phyloP scores from a whole-genome alignment of 1,284 basidiomycete species.

The Phellopilus nigrolimitatus region DNA sequence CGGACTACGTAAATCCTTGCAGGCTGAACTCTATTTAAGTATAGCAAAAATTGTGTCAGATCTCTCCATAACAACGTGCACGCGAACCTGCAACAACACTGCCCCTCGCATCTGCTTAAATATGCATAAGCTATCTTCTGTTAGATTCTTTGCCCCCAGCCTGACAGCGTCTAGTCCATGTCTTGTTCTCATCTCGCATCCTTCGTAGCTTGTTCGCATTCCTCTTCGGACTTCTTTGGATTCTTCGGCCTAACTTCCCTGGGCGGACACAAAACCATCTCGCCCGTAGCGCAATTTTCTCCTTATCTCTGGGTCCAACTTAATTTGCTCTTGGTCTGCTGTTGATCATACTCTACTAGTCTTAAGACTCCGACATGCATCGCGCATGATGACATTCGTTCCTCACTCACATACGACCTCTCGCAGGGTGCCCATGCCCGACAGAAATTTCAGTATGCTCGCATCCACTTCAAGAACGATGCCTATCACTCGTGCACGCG shows the following conservation, averaged over 20 bases:
- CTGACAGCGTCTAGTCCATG: neutral
- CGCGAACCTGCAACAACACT: neutral
- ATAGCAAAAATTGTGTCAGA: no score
- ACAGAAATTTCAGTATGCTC: neutral
- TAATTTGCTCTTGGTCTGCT: neutral
- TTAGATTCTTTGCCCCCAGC: neutral
- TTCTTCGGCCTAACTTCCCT: neutral
- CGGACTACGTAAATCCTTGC: no score
- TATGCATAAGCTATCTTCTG: neutral
- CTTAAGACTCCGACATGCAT: neutral
- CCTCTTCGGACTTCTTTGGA: neutral
- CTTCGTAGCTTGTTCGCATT: neutral
- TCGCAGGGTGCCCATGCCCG: neutral
- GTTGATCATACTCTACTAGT: neutral
- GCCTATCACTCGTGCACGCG: neutral
- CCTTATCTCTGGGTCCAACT: neutral
- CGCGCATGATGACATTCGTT: neutral
- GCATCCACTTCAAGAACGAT: neutral
- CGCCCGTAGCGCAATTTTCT: neutral
- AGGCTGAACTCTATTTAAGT: no score
- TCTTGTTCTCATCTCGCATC: neutral
- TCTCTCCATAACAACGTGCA: conserved; percentile 5
- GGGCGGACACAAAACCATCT: neutral
- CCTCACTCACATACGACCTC: neutral
- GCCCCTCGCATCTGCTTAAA: neutral